Base-by-base conservation (phyloP, 495 filamentous ascomycete genomes). In the Trichoderma orchidacearum region DNA sequence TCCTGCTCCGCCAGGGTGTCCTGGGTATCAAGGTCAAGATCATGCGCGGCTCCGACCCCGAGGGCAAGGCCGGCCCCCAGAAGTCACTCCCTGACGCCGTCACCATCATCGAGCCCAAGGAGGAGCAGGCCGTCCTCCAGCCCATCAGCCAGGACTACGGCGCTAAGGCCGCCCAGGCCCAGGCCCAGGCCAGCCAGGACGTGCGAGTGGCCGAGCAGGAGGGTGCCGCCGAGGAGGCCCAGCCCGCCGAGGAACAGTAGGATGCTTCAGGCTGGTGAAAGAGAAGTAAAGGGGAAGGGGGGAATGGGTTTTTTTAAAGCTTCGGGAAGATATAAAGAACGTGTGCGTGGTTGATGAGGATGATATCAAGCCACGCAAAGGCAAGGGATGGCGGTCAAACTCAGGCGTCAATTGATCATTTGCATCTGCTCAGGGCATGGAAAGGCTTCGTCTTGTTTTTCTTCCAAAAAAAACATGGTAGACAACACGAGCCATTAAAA, bases 21-120 rank as follows among this genome's bases (percentile, higher is more conserved):
- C 82, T 98, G 58, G 93, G 93, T 78, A 97, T 98, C 84, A 98
- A 98, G 83, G 93, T 98, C 72, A 98, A 98, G 90, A 98, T 98
- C 80, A 98, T 98, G 93, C 93, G 93, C 73, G 94, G 94, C 69
- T 93, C 87, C 68, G 93, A 98, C 79, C 93, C 94, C 69, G 93
- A 98, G 79, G 92, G 92, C 83, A 98, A 98, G 85, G 81, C 86
- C 68, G 94, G 94, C 62, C 90, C 92, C 60, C 85, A 88, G 75
- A 96, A 97, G 81, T 85, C 90, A 63, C 85, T 98, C 57, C 93
- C 93, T 62, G 93, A 98, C 76, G 87, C 89, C 71, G 93, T 98
- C 72, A 96, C 90, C 69, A 89, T 98, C 78, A 95, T 96, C 75
- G 94, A 97, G 83, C 93, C 93, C 75, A 98, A 98, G 86, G 93